Percentiles rank a stretch among this genome's conserved stretches.
Conservation (phyloP, 305 asterid genomes). For the Euphrasia arctica region DNA sequence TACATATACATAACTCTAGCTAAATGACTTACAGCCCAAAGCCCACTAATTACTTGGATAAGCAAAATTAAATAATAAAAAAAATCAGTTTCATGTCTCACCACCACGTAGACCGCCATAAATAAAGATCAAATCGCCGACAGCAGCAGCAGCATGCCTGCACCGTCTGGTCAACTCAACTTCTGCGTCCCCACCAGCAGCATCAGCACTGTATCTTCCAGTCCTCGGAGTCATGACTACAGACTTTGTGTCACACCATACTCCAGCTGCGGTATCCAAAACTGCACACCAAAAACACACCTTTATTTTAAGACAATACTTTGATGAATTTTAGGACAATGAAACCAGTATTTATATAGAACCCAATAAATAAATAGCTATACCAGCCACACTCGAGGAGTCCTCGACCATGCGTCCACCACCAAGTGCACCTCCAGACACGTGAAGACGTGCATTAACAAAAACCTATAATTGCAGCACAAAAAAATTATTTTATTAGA, state of each 20-base stretch:
- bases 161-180: constrained; percentile 97
- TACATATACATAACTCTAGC: no score
- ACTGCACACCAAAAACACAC: constrained; percentile 43
- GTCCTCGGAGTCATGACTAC: not conserved
- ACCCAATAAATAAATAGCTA: constrained; percentile 13
- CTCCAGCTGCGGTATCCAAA: constrained; percentile 99
- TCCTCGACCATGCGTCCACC: constrained; percentile 99
- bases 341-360: constrained; percentile 16
- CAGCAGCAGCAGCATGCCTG: constrained; percentile 98
- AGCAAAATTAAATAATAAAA: not conserved
- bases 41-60: no score
- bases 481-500: not conserved
- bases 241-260: constrained; percentile 65
- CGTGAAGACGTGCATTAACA: constrained; percentile 99
- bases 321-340: not conserved
- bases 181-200: constrained; percentile 69
- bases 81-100: constrained; percentile 39
- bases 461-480: constrained; percentile 61
- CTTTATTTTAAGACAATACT: constrained; percentile 8
- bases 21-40: no score
- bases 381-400: constrained; percentile 99
- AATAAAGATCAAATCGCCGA: constrained; percentile 86
- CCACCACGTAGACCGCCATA: constrained; percentile 99
- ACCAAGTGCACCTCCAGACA: constrained; percentile 99
- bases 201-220: constrained; percentile 6